phyloP scores from a whole-genome alignment of 352 stramenopile species.

The Pythium aristosporum region DNA sequence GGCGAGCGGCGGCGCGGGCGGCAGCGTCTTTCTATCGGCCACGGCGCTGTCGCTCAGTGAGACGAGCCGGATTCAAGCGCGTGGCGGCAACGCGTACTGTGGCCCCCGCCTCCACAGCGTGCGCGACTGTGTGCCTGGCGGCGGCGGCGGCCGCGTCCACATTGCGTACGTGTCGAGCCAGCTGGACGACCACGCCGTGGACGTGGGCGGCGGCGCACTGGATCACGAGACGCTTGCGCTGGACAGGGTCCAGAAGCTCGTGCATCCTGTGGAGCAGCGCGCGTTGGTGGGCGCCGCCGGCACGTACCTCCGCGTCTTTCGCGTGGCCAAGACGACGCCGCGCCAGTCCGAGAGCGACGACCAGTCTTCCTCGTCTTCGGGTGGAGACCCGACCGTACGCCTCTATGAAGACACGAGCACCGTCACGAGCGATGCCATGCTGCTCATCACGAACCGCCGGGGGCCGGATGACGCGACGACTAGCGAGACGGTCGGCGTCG shows the following conservation, averaged over 20 bases:
- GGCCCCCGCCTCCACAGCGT: conserved; percentile 26
- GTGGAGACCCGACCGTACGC: background rate
- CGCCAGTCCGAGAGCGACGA: background rate
- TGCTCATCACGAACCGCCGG: conserved; percentile 11
- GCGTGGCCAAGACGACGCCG: conserved; percentile 35
- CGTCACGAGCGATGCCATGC: conserved; percentile 1
- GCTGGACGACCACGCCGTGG: conserved; percentile 47
- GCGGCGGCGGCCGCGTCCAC: conserved; percentile 64
- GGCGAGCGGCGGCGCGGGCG: conserved; percentile 44
- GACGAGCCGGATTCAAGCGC: conserved; percentile 36
- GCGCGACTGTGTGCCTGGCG: conserved; percentile 51
- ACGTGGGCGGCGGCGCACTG: conserved; percentile 54
- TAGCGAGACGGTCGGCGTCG: background rate
- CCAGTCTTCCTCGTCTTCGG: too few relatives aligned
- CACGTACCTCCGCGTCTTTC: conserved; percentile 64
- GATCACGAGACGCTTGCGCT: background rate
- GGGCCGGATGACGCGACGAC: too few relatives aligned
- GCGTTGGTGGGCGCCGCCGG: conserved; percentile 52
- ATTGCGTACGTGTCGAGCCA: conserved; percentile 71
- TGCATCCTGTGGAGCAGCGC: conserved; percentile 39
- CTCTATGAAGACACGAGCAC: background rate
- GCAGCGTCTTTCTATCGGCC: conserved; percentile 50
- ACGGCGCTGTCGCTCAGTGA: conserved; percentile 43
- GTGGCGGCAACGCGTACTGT: conserved; percentile 55
- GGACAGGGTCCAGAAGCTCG: conserved; percentile 25